Conservation (phyloP, 805 yeast species). For the Myxozyma melibiosi region DNA sequence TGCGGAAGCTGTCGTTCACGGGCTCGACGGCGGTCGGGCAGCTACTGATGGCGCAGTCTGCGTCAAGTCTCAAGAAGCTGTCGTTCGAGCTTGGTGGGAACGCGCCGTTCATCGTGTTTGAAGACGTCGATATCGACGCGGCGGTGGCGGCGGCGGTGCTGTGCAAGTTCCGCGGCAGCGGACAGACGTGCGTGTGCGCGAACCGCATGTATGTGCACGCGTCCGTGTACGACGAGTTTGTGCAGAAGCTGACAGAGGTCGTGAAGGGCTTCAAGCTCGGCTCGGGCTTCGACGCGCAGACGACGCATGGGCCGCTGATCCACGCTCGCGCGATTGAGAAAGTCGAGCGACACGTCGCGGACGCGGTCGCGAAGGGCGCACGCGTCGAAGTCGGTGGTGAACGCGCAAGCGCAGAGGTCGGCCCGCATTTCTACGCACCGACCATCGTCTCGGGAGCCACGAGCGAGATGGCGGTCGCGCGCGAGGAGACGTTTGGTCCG, state of each 20-base stretch:
- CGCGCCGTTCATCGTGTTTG: constrained; percentile 75
- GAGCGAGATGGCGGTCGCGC: constrained; percentile 55
- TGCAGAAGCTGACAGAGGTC: constrained; percentile 51
- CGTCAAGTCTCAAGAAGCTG: constrained; percentile 65
- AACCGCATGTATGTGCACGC: constrained; percentile 48
- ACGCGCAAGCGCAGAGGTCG: constrained; percentile 50
- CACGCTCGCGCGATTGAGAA: constrained; percentile 63
- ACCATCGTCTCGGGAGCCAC: constrained; percentile 68
- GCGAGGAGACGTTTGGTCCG: constrained; percentile 85
- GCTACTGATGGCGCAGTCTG: constrained; percentile 61
- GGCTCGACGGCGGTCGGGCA: constrained; percentile 79
- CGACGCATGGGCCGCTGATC: constrained; percentile 78
- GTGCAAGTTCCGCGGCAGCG: constrained; percentile 72
- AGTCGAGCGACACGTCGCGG: constrained; percentile 62
- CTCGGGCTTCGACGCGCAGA: constrained; percentile 57
- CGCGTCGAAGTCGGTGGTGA: constrained; percentile 63
- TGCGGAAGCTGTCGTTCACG: constrained; percentile 72
- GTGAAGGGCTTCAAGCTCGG: constrained; percentile 58
- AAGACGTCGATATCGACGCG: constrained; percentile 66
- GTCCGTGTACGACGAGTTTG: constrained; percentile 63
- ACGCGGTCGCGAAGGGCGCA: constrained; percentile 71
- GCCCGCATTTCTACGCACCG: constrained; percentile 66
- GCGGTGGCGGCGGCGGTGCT: constrained; percentile 70
- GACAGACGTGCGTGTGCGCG: constrained; percentile 69
- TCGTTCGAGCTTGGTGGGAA: constrained; percentile 80